Evolutionary conservation across 129 eudicot genomes (phyloP).

Genomic region (Apium graveolens): DNA sequence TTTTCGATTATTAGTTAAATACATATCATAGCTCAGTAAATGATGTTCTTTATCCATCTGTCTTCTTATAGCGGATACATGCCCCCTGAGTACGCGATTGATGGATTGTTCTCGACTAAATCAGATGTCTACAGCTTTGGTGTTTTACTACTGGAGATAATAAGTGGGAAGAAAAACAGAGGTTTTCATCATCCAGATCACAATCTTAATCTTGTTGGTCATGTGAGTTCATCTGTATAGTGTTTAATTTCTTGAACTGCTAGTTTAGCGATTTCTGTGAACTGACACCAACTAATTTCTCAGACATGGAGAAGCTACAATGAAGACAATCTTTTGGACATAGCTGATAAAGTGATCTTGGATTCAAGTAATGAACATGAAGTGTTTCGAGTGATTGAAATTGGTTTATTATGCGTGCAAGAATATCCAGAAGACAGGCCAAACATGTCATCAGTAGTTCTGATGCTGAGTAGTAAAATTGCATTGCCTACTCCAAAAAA

Average conservation of each 20-base stretch:
- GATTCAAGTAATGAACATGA: background rate
- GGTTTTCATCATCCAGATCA: background rate
- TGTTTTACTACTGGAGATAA: background rate
- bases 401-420: slow-evolving; percentile 2
- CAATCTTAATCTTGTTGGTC: slow-evolving; percentile 1
- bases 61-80: background rate
- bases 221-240: background rate
- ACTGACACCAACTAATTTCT: background rate
- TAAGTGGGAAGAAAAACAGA: slow-evolving; percentile 2
- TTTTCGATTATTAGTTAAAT: background rate
- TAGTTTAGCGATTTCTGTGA: background rate
- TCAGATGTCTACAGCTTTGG: slow-evolving; percentile 8
- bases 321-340: background rate
- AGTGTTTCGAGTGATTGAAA: background rate
- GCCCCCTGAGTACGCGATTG: slow-evolving; percentile 7
- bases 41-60: background rate
- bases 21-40: background rate
- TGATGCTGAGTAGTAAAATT: background rate
- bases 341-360: background rate
- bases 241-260: too few relatives aligned
- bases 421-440: slow-evolving; percentile 3
- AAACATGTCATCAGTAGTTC: background rate
- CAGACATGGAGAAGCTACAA: slow-evolving; percentile 14
- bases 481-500: background rate
- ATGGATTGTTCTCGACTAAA: slow-evolving; percentile 1